Evolutionary conservation across 768 basidiomycete species (phyloP).

Genomic region (Mycena rosella): DNA sequence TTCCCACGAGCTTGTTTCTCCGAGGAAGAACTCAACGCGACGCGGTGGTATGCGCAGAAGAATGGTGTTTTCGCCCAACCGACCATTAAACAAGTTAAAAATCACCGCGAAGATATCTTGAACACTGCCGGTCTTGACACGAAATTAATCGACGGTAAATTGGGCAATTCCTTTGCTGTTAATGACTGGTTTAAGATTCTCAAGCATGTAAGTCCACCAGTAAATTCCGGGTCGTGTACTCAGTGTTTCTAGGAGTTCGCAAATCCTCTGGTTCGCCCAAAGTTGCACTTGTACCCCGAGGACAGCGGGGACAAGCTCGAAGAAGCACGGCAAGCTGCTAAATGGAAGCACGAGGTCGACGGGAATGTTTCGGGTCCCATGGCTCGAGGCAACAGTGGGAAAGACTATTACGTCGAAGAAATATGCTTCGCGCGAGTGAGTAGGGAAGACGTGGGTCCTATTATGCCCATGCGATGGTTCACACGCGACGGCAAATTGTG

Average conservation of each 20-base stretch:
- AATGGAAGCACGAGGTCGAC: slow-evolving; percentile 3
- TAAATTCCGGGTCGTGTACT: too few species aligned
- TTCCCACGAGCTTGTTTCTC: neutral
- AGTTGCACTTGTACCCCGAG: neutral
- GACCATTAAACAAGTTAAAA: slow-evolving; percentile 4
- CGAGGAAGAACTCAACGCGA: slow-evolving; percentile 4
- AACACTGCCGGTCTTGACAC: neutral
- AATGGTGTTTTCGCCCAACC: neutral
- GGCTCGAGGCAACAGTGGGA: neutral
- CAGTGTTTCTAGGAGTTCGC: neutral
- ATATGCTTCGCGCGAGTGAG: neutral
- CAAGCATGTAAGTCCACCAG: neutral
- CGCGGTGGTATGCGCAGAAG: neutral
- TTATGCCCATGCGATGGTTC: slow-evolving; percentile 9
- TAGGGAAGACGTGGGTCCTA: neutral
- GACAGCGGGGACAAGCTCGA: slow-evolving; percentile 1
- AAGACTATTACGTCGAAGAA: slow-evolving; percentile 1
- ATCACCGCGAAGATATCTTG: neutral
- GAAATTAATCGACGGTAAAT: neutral
- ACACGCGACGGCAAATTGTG: neutral
- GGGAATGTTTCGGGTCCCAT: neutral
- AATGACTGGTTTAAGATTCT: slow-evolving; percentile 13
- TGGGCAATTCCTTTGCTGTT: neutral
- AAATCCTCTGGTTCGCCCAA: neutral
- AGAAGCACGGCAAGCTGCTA: neutral